Evolutionary conservation across 2,329 filamentous ascomycete species (phyloP), one percentile per base, ranked within the genome.

Genomic region (Botrytis paeoniae): DNA sequence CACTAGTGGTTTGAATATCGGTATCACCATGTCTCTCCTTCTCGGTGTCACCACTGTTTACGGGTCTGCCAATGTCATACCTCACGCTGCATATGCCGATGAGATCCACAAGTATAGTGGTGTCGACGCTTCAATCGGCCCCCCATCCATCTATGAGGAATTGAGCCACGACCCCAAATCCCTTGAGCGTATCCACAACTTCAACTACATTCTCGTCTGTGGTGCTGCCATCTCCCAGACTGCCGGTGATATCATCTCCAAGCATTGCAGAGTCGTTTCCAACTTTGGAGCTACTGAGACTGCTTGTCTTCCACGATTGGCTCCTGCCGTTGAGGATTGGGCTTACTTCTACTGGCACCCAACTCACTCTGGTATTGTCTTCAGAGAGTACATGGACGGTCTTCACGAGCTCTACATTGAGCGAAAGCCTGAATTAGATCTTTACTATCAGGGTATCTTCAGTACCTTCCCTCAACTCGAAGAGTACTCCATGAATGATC

Each of bases 271-370:
- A 39, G 66, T 78, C 37, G 75, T 76, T 57, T 65, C 69, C 9
- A 75, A 74, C 61, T 70, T 76, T 43, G 78, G 77, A 71, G 72
- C 76, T 3, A 79, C 77, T 12, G 76, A 78, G 64, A 76, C 75
- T 39, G 73, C 71, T 16, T 75, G 72, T 66, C 71, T 75, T 35
- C 75, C 65, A 22, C 70, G 71, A 61, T 68, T 77, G 29, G 68
- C 74, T 8, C 74, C 75, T 39, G 48, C 74, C 9, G 65, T 74
- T 14, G 73, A 74, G 20, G 76, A 78, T 65, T 78, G 78, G 77
- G 71, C 74, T 20, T 79, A 78, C 60, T 77, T 77, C 66, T 75
- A 78, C 72, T 76, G 72, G 75, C 75, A 76, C 22, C 75, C 75
- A 39, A 74, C 73, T 25, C 71, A 73, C 61, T 73, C 73, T 37